Conservation (phyloP, 148 eudicot genomes). For the Nyssa sinensis region DNA sequence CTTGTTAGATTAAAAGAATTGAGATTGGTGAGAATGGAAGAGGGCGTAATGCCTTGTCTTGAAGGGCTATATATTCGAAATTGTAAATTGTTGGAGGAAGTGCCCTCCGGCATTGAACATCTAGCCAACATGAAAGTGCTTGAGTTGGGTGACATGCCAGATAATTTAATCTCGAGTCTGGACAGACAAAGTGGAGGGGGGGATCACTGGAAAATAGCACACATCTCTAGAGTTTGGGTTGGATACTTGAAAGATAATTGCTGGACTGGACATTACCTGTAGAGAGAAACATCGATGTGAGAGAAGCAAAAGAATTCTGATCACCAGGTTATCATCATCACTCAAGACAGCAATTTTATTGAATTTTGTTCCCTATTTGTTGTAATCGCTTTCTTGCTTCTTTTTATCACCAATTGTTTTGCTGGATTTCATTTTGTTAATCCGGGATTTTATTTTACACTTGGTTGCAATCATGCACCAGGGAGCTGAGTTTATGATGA, state of each 20-base stretch:
- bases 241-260: neutral
- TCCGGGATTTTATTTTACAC: too few species aligned
- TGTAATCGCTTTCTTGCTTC: too few species aligned
- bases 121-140: neutral
- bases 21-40: neutral
- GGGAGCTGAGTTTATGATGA: too few species aligned
- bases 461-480: too few species aligned
- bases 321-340: neutral
- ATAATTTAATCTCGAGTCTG: neutral
- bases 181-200: neutral
- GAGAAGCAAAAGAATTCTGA: too few species aligned
- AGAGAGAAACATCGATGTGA: too few species aligned
- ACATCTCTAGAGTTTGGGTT: neutral
- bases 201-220: neutral
- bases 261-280: too few species aligned
- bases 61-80: neutral
- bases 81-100: neutral
- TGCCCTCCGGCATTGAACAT: neutral
- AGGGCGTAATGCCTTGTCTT: neutral
- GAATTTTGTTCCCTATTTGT: too few species aligned
- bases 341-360: too few species aligned
- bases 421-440: too few species aligned
- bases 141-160: neutral
- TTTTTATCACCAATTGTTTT: too few species aligned
- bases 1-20: neutral